These are phyloP conservation scores for Arachis stenosperma DNA, from an alignment of 306 rosid species.

Conservation along the genomic window DNA sequence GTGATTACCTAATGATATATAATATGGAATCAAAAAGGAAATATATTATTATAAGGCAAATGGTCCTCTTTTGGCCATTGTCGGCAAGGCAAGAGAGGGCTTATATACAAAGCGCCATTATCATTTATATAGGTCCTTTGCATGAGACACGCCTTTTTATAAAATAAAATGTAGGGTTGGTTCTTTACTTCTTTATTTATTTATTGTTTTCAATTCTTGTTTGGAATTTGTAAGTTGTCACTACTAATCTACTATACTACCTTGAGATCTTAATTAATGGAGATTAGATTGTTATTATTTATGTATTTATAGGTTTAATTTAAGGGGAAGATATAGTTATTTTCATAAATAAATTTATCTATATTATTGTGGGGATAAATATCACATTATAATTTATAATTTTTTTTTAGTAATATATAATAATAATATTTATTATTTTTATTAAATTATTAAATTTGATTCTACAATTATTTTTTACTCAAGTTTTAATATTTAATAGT, in stretches of 20 bases:
- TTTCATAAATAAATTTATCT: too few species aligned
- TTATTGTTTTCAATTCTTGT: too few species aligned
- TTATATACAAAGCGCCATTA: background rate
- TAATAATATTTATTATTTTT: too few species aligned
- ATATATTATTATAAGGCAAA: background rate
- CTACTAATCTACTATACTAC: background rate
- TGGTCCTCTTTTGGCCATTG: background rate
- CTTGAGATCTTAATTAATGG: background rate
- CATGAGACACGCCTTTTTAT: background rate
- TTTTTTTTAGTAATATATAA: too few species aligned
- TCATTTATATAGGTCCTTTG: background rate
- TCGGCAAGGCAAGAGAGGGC: background rate
- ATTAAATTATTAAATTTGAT: too few species aligned
- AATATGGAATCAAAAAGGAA: background rate
- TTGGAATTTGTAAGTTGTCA: background rate
- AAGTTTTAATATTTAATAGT: too few species aligned
- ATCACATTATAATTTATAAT: too few species aligned
- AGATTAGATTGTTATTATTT: background rate
- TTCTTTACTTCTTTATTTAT: background rate
- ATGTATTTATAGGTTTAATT: background rate
- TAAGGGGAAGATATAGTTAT: too few species aligned
- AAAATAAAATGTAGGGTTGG: background rate
- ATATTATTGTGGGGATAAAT: too few species aligned
- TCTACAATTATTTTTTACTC: too few species aligned
- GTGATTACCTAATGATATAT: too few species aligned